Evolutionary conservation across 2,329 filamentous ascomycete genomes (phyloP).

Genomic region (Drechmeria coniospora): DNA sequence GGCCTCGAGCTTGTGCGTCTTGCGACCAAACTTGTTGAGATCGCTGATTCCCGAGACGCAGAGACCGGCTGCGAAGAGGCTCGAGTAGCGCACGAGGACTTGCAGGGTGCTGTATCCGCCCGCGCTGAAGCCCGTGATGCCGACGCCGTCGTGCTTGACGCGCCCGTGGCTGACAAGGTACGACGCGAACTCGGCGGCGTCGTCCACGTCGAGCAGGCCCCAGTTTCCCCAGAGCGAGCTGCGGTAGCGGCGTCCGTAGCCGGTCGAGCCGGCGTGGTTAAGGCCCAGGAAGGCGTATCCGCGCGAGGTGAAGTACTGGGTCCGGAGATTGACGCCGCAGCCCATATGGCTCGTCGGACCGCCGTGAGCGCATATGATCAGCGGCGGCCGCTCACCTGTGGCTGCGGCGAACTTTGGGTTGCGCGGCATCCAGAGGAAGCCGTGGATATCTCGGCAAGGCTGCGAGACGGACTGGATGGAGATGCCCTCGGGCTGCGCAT

Average conservation of each 20-base stretch:
- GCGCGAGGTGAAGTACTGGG: slow-evolving; percentile 37
- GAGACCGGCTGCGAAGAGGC: slow-evolving; percentile 31
- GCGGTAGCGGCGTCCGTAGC: slow-evolving; percentile 34
- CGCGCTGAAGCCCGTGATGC: slow-evolving; percentile 34
- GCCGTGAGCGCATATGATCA: slow-evolving; percentile 35
- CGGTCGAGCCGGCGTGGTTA: slow-evolving; percentile 37
- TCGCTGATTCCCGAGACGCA: slow-evolving; percentile 36
- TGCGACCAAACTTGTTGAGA: slow-evolving; percentile 25
- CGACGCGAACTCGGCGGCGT: slow-evolving; percentile 29
- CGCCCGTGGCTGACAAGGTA: slow-evolving; percentile 22
- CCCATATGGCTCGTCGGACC: slow-evolving; percentile 30
- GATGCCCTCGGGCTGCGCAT: slow-evolving; percentile 23
- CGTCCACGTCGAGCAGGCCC: slow-evolving; percentile 34
- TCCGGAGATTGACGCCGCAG: slow-evolving; percentile 25
- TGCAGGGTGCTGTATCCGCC: slow-evolving; percentile 39
- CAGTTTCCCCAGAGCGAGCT: slow-evolving; percentile 31
- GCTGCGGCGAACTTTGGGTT: slow-evolving; percentile 27
- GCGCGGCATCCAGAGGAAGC: slow-evolving; percentile 32
- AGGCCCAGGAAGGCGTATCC: slow-evolving; percentile 35
- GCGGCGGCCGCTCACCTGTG: slow-evolving; percentile 24
- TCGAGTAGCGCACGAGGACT: slow-evolving; percentile 28
- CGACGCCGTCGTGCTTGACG: slow-evolving; percentile 22
- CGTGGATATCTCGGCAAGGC: slow-evolving; percentile 20
- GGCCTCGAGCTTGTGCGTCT: slow-evolving; percentile 41
- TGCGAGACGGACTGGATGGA: slow-evolving; percentile 11